A percentile compares a stretch with the other conserved stretches of the same genome.
Conservation (phyloP, 177 flowering plant genomes). For the Vitis hybrid region DNA sequence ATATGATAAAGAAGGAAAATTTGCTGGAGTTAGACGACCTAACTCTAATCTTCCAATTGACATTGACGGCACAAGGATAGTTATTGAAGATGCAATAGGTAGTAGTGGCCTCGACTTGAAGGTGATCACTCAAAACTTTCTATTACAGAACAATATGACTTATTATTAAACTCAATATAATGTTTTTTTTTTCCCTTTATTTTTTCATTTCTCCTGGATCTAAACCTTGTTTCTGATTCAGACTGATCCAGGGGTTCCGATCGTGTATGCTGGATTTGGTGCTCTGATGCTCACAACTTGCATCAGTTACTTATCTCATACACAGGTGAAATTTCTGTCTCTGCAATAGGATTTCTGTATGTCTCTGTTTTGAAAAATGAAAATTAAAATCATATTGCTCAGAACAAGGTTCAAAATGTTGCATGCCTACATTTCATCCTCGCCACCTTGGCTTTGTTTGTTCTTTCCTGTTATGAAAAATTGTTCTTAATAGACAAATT, state of each 20-base stretch:
- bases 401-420: too few species aligned
- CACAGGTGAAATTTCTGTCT: slow-evolving; percentile 61
- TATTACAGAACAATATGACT: not conserved
- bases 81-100: slow-evolving; percentile 88
- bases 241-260: slow-evolving; percentile 98
- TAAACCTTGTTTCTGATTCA: slow-evolving; percentile 28
- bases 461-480: too few species aligned
- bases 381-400: too few species aligned
- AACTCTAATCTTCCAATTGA: slow-evolving; percentile 93
- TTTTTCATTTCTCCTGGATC: not conserved
- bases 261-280: slow-evolving; percentile 98
- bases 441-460: too few species aligned
- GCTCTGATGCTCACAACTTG: slow-evolving; percentile 93
- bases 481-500: too few species aligned
- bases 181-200: not conserved
- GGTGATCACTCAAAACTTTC: slow-evolving; percentile 39
- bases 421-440: too few species aligned
- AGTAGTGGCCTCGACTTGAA: slow-evolving; percentile 87
- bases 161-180: not conserved
- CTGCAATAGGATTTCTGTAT: not conserved
- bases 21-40: slow-evolving; percentile 86
- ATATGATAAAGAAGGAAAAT: slow-evolving; percentile 91
- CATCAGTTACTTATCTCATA: slow-evolving; percentile 85
- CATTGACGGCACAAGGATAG: slow-evolving; percentile 68
- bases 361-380: not conserved